Percentiles rank a stretch among this genome's conserved stretches.
Evolutionary conservation across 2,329 filamentous ascomycete genomes (phyloP).

Genomic region (Trichoderma pleuroti): DNA sequence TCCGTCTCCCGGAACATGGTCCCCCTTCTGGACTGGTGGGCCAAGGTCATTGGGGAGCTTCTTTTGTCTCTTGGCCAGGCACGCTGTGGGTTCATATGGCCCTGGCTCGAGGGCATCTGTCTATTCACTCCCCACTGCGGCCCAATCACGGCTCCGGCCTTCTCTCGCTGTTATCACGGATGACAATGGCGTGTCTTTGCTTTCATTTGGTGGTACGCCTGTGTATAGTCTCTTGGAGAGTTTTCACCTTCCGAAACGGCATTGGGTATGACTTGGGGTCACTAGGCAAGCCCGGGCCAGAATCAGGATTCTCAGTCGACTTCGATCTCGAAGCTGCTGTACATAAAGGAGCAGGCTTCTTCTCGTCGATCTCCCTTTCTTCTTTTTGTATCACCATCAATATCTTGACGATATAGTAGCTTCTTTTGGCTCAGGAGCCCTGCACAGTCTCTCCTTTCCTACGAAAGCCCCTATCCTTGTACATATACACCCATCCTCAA

Average conservation of each 20-base stretch:
- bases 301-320: not conserved
- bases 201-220: slow-evolving; percentile 13
- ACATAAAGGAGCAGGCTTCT: slow-evolving; percentile 12
- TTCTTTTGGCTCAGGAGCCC: slow-evolving; percentile 17
- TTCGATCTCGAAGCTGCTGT: not conserved
- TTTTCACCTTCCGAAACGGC: slow-evolving; percentile 19
- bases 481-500: slow-evolving; percentile 6
- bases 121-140: not conserved
- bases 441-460: slow-evolving; percentile 11
- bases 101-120: slow-evolving; percentile 4
- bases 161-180: slow-evolving; percentile 1
- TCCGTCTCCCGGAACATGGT: slow-evolving; percentile 1
- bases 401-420: slow-evolving; percentile 18
- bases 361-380: not conserved
- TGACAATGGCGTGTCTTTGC: slow-evolving; percentile 13
- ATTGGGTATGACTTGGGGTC: slow-evolving; percentile 17
- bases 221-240: not conserved
- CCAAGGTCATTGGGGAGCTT: slow-evolving; percentile 13
- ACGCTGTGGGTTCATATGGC: slow-evolving; percentile 7
- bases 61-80: slow-evolving; percentile 4
- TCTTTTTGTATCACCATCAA: not conserved
- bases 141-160: slow-evolving; percentile 8
- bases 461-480: slow-evolving; percentile 1
- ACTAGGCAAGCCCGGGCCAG: not conserved
- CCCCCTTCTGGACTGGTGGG: slow-evolving; percentile 14